phyloP scores from a whole-genome alignment of 129 eudicot genomes.

The Flaveria trinervia region DNA sequence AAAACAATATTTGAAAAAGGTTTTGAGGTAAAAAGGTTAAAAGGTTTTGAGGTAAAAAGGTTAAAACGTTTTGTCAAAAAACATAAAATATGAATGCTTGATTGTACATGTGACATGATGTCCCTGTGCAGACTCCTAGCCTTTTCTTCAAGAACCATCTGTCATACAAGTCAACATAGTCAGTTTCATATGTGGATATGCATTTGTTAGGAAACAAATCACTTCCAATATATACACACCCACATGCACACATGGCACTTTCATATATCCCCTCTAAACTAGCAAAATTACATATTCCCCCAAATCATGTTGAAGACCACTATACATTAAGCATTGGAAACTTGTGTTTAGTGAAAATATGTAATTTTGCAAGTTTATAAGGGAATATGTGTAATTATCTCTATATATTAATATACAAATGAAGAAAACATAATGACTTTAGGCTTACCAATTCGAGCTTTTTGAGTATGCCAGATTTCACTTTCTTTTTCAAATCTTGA shows the following conservation, averaged over 20 bases:
- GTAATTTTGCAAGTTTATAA: no score
- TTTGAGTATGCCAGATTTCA: conserved; percentile 53
- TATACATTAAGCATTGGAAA: no score
- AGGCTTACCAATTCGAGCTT: conserved; percentile 69
- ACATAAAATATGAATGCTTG: neutral
- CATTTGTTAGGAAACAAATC: neutral
- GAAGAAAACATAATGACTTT: neutral
- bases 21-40: neutral
- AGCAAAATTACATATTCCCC: no score
- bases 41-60: no score
- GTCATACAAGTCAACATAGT: conserved; percentile 35
- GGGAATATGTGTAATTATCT: no score
- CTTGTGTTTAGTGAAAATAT: no score
- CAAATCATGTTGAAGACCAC: no score
- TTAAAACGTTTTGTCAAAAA: neutral
- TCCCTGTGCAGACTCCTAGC: conserved; percentile 69
- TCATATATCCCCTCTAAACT: neutral
- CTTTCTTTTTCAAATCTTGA: conserved; percentile 56
- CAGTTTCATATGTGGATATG: neutral
- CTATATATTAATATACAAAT: neutral
- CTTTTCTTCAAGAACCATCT: conserved; percentile 68
- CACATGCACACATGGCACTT: neutral
- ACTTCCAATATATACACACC: neutral
- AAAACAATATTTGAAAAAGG: neutral
- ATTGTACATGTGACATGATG: conserved; percentile 47